Percentiles rank a stretch among this genome's conserved stretches.
These are phyloP conservation scores for Microthyrium microscopicum DNA, from an alignment of 2,329 filamentous ascomycete genomes.

Conservation along the genomic window DNA sequence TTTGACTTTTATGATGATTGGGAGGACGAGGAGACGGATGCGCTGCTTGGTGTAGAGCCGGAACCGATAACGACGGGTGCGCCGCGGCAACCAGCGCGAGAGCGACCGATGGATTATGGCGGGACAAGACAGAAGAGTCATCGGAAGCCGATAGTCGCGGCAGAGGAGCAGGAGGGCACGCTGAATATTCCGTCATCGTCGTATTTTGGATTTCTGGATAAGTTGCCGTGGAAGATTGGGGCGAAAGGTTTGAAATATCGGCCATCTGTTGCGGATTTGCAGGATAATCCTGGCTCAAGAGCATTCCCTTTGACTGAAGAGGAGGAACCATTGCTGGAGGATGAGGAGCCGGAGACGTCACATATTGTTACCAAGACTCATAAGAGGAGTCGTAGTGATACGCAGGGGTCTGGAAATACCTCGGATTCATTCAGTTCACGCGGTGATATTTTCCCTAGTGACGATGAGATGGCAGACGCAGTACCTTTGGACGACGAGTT, in stretches of 20 bases:
- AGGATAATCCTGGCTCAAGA: slow-evolving; percentile 55
- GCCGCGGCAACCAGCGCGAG: slow-evolving; percentile 47
- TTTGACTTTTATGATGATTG: slow-evolving; percentile 99
- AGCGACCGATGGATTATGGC: slow-evolving; percentile 81
- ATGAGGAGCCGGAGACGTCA: slow-evolving; percentile 32
- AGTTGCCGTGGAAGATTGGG: slow-evolving; percentile 71
- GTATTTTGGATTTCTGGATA: slow-evolving; percentile 68
- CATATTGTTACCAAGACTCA: slow-evolving; percentile 18
- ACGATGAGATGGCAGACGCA: slow-evolving; percentile 85
- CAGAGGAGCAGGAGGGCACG: slow-evolving; percentile 31
- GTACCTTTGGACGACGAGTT: slow-evolving; percentile 90
- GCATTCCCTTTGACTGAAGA: slow-evolving; percentile 35
- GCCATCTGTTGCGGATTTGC: slow-evolving; percentile 76
- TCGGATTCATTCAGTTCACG: slow-evolving; percentile 74
- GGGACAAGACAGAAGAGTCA: slow-evolving; percentile 46
- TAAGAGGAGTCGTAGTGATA: slow-evolving; percentile 54
- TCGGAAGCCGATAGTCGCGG: too few species aligned
- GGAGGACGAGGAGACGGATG: slow-evolving; percentile 51
- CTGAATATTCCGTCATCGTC: slow-evolving; percentile 66
- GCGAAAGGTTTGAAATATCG: slow-evolving; percentile 67
- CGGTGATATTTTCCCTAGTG: slow-evolving; percentile 81
- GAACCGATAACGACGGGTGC: slow-evolving; percentile 57
- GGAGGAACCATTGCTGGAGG: slow-evolving; percentile 53
- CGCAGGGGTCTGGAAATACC: slow-evolving; percentile 63
- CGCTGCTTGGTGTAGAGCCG: slow-evolving; percentile 62